Evolutionary conservation across 2,329 filamentous ascomycete genomes (phyloP), one percentile per base, ranked within the genome.

Genomic region (Ophidiomyces ophidiicola): DNA sequence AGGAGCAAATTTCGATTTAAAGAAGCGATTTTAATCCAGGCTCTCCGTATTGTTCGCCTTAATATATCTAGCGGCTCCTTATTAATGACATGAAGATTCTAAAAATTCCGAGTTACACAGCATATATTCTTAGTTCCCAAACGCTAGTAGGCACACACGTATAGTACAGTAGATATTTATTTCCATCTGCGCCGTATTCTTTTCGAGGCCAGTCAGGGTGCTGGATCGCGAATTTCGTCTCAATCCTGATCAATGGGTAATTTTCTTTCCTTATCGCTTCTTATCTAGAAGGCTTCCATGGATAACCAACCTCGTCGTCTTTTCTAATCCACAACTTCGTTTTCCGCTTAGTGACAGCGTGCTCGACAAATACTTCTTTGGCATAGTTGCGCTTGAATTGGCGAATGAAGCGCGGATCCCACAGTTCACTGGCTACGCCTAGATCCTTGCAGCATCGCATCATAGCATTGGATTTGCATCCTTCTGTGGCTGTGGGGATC

Each of bases 391-490:
- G 76, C 69, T 82, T 82, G 66, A 85, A 98, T 51, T 73, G 74
- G 52, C 82, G 76, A 48, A 96, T 85, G 65, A 82, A 98, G 40
- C 82, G 70, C 24, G 90, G 90, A 64, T 98, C 90, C 90, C 90
- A 98, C 14, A 98, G 72, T 63, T 98, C 90, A 48, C 81, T 87
- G 1, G 85, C 90, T 48, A 98, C 82, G 24, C 90, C 90, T 21
- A 98, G 67, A 60, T 98, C 90, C 67, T 98, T 98, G 70, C 90
- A 96, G 72, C 88, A 96, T 43, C 90, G 82, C 78, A 96, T 92
- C 49, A 98, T 71, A 8, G 90, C 90, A 58, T 98, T 98, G 46
- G 86, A 94, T 64, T 94, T 94, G 71, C 86, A 93, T 38, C 90
- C 90, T 64, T 98, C 90, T 44, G 87, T 87, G 6, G 90, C 87